Evolutionary conservation across 2,329 filamentous ascomycete genomes (phyloP).

Genomic region (Xylariaceae sp.): DNA sequence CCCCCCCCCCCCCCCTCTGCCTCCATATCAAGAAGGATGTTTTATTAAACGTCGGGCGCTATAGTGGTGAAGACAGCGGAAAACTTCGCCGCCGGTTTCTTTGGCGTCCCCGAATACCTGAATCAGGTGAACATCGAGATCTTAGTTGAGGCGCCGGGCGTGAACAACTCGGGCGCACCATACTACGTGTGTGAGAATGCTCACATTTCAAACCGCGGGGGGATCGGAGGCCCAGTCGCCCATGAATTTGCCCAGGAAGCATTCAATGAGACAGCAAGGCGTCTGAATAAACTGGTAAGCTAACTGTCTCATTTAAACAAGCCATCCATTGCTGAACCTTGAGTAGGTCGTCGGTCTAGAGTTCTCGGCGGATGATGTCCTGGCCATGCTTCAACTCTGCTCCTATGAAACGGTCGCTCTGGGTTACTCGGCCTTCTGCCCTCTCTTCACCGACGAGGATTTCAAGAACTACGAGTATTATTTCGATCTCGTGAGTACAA

Average conservation of each 20-base stretch:
- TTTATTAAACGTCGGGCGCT: slow-evolving; percentile 10
- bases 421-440: slow-evolving; percentile 39
- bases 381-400: slow-evolving; percentile 38
- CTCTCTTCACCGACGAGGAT: slow-evolving; percentile 38
- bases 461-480: slow-evolving; percentile 41
- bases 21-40: background rate
- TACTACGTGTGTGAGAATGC: slow-evolving; percentile 29
- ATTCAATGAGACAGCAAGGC: slow-evolving; percentile 29
- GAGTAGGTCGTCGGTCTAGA: slow-evolving; percentile 25
- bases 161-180: slow-evolving; percentile 31
- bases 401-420: slow-evolving; percentile 34
- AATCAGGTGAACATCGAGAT: slow-evolving; percentile 33
- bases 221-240: slow-evolving; percentile 25
- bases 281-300: slow-evolving; percentile 24
- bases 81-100: slow-evolving; percentile 33
- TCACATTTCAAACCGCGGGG: slow-evolving; percentile 20
- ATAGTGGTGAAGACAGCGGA: slow-evolving; percentile 32
- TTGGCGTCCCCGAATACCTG: slow-evolving; percentile 32
- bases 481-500: slow-evolving; percentile 35
- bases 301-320: background rate
- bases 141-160: slow-evolving; percentile 27
- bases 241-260: slow-evolving; percentile 23
- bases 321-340: background rate
- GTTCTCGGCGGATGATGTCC: slow-evolving; percentile 32
- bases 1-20: background rate